phyloP scores from a whole-genome alignment of 768 basidiomycete species.

The Nevesoporus exiguus region DNA sequence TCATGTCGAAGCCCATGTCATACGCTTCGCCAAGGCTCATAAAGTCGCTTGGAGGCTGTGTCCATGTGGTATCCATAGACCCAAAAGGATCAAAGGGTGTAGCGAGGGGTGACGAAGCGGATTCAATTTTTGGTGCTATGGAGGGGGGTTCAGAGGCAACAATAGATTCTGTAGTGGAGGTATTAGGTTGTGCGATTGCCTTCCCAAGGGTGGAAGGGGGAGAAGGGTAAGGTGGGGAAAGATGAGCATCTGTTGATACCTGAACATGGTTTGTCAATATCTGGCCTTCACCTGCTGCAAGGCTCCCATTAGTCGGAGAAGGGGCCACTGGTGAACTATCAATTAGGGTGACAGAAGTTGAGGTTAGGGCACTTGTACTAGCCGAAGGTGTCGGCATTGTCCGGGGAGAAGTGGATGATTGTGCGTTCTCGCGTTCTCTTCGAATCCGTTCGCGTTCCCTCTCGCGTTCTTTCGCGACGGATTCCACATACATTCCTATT shows the following conservation, averaged over 20 bases:
- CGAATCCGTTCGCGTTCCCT: conserved; percentile 71
- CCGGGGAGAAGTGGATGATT: conserved; percentile 28
- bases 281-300: conserved; percentile 19
- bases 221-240: conserved; percentile 49
- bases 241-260: conserved; percentile 16
- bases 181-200: conserved; percentile 3
- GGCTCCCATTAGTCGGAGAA: conserved; percentile 12
- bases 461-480: conserved; percentile 72
- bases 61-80: conserved; percentile 40
- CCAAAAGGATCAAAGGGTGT: conserved; percentile 44
- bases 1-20: conserved; percentile 50
- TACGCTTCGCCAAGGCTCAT: conserved; percentile 37
- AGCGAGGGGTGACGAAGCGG: conserved; percentile 20
- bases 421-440: conserved; percentile 55
- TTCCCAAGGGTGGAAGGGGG: conserved; percentile 48
- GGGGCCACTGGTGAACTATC: conserved; percentile 13
- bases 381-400: conserved; percentile 23
- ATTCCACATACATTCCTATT: conserved; percentile 70
- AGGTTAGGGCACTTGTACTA: conserved; percentile 6
- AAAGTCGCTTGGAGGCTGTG: conserved; percentile 33
- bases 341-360: conserved; percentile 10
- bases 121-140: conserved; percentile 11
- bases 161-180: conserved; percentile 22
- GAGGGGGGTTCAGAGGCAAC: conserved; percentile 14
- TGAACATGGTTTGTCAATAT: conserved; percentile 14